Evolutionary conservation across 2,329 filamentous ascomycete genomes (phyloP), one percentile per base, ranked within the genome.

Genomic region (Curvularia hawaiiensis): DNA sequence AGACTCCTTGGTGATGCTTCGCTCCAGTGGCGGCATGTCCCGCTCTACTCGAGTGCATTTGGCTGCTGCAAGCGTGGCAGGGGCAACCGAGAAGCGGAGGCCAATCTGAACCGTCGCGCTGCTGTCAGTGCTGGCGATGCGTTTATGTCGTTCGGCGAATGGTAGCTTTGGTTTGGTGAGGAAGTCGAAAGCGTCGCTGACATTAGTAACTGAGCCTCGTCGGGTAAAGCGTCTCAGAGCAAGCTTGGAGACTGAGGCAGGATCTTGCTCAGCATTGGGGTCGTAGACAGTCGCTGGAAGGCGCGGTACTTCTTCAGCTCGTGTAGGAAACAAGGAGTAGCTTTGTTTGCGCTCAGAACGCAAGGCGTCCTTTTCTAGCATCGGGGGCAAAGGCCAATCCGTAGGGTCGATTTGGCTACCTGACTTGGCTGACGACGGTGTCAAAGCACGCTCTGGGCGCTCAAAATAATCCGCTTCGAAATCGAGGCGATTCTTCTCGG

Each of bases 41-140:
- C 68, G 64, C 43, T 67, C 70, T 30, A 44, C 20, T 45, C 44
- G 52, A 0, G 64, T 71, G 56, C 56, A 73, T 39, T 72, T 73
- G 31, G 64, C 68, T 50, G 72, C 72, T 48, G 69, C 70, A 54
- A 77, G 72, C 18, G 72, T 72, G 3, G 75, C 74, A 14, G 75
- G 75, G 12, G 74, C 75, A 6, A 78, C 60, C n/a, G 88, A 90
- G 54, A 91, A 79, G 11, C 88, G 84, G 16, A 91, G 79, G 1
- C 88, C 88, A 50, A 91, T 90, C 68, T 90, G 88, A 11, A 91
- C 88, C 0, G 88, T 90, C 24, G 87, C 87, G 10, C 85, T 85
- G 44, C 88, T 90, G 16, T 80, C 80, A 41, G 86, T 79, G 1
- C 88, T 91, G 5, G 86, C 87, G 57, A 85, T 80, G 44, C 87